These are phyloP conservation scores for Quercus ilex DNA, from an alignment of 306 rosid genomes.

Conservation along the genomic window DNA sequence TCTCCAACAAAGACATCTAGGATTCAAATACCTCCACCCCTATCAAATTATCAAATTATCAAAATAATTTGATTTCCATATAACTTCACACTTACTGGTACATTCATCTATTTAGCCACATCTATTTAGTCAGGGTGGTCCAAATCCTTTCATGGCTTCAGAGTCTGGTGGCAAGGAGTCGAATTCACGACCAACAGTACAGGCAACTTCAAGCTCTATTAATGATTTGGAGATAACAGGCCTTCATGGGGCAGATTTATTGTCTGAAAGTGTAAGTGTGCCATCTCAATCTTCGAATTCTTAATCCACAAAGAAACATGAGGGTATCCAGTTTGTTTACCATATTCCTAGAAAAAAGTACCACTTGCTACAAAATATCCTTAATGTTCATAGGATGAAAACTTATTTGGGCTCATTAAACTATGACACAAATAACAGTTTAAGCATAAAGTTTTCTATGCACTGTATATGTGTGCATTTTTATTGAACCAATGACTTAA, in stretches of 20 bases:
- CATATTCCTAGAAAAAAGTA: not conserved
- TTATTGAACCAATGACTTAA: slow-evolving; percentile 9
- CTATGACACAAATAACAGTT: not conserved
- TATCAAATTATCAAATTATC: no score
- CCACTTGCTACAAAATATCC: not conserved
- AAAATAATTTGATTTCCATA: slow-evolving; percentile 10
- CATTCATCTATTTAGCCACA: not conserved
- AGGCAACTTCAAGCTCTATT: slow-evolving; percentile 54
- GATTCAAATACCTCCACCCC: no score
- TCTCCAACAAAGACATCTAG: no score
- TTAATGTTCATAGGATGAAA: not conserved
- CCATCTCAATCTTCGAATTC: slow-evolving; percentile 2
- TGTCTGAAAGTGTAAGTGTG: slow-evolving; percentile 81
- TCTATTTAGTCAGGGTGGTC: slow-evolving; percentile 51
- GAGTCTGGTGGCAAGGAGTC: slow-evolving; percentile 59
- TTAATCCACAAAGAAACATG: not conserved
- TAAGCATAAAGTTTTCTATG: not conserved
- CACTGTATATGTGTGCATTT: not conserved
- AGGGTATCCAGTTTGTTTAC: not conserved
- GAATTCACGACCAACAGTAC: slow-evolving; percentile 56
- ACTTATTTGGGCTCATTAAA: not conserved
- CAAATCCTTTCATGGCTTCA: slow-evolving; percentile 54
- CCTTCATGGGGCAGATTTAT: slow-evolving; percentile 69
- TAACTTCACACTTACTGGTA: slow-evolving; percentile 2
- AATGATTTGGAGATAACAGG: slow-evolving; percentile 56